Base-by-base conservation (phyloP, 1,139 yeast species). In the Geotrichum fermentans region DNA sequence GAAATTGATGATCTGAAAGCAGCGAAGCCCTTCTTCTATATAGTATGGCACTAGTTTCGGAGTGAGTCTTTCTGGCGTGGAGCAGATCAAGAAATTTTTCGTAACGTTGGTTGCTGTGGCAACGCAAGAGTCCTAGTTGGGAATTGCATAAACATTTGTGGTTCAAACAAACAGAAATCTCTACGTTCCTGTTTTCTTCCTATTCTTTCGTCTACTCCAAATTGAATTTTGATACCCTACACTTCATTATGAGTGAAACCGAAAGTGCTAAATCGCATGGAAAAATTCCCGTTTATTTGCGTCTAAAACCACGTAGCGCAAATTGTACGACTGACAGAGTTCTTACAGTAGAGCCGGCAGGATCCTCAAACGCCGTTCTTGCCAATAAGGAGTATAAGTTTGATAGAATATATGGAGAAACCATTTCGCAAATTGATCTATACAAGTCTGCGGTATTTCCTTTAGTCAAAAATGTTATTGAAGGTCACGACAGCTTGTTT, bases 401-500 rank as follows among this genome's bases (percentile, higher is more conserved):
- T 56, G 62, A 63, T 30, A 62, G 64, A 18, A 59, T 72, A 3
- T 69, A 67, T 45, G 56, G 56, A 7, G 69, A 65, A 18, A 52
- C 60, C 3, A 55, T 65, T 0, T 61, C 62, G 17, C 65, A 65
- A 37, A 57, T 62, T 22, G 63, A 66, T 17, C 63, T 69, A 0
- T 63, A 67, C 53, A 60, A 63, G 40, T 58, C 58, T 7, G 55
- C 66, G 6, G 64, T 70, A 1, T 40, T 55, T 20, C 65, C 67
- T 5, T 49, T 66, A 40, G 68, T 67, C 2, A 57, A 60, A 18
- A 60, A 63, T 32, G 57, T 64, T 4, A 55, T 71, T 8, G 61
- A 60, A 5, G 69, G 68, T 7, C 62, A 55, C 4, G 79, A 75
- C 55, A 66, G 73, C 20, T 60, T 73, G 13, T 56, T 75, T 24